phyloP scores from a whole-genome alignment of 257 asterid species.

The Ajuga chamaepitys region DNA sequence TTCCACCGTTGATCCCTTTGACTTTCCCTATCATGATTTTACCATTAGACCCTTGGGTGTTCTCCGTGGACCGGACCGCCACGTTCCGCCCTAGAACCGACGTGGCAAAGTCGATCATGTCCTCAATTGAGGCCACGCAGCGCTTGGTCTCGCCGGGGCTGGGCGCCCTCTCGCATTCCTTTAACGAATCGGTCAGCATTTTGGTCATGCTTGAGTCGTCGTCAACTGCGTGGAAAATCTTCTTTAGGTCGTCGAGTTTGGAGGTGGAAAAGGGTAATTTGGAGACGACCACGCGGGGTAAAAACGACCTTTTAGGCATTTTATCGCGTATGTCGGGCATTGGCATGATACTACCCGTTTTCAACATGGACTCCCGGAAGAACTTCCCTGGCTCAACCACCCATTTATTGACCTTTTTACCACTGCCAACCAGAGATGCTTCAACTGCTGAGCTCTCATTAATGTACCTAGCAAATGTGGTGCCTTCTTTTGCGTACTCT shows the following conservation, averaged over 20 bases:
- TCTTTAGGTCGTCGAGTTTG: constrained; percentile 38
- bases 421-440: constrained; percentile 22
- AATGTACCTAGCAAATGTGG: constrained; percentile 38
- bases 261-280: constrained; percentile 82
- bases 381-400: constrained; percentile 80
- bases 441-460: constrained; percentile 28
- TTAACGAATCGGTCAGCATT: constrained; percentile 40
- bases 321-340: constrained; percentile 88
- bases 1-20: constrained; percentile 67
- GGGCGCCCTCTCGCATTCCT: constrained; percentile 74
- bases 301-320: constrained; percentile 89
- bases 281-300: constrained; percentile 63
- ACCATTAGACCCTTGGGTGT: constrained; percentile 37
- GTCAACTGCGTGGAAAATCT: constrained; percentile 59
- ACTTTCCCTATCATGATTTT: constrained; percentile 50
- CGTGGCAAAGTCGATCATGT: constrained; percentile 87
- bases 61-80: constrained; percentile 53
- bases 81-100: constrained; percentile 70
- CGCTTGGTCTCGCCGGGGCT: constrained; percentile 77
- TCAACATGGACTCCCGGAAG: constrained; percentile 68
- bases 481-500: constrained; percentile 42
- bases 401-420: constrained; percentile 42
- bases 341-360: constrained; percentile 55
- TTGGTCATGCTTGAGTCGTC: constrained; percentile 41
- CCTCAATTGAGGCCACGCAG: constrained; percentile 77